Evolutionary conservation across 2,329 filamentous ascomycete species (phyloP).

Genomic region (Aspergillus pseudotamarii): DNA sequence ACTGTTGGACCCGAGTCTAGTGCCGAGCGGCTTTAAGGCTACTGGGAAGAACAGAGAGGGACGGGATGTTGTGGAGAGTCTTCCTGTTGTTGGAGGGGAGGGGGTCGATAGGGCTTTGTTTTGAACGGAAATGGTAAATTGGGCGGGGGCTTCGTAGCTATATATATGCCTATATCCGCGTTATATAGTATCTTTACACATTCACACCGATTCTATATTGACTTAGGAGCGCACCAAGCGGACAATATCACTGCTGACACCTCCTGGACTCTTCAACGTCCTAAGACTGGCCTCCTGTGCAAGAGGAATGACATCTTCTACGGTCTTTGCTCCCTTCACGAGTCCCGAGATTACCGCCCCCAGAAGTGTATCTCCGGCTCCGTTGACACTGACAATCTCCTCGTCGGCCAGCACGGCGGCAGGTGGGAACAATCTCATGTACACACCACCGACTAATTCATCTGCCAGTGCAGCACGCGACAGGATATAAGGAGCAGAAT

Average conservation of each 20-base stretch:
- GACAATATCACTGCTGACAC: constrained; percentile 57
- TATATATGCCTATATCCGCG: not conserved
- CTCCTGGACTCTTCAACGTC: constrained; percentile 74
- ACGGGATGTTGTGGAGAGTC: constrained; percentile 27
- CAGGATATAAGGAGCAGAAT: constrained; percentile 71
- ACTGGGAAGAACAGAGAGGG: constrained; percentile 32
- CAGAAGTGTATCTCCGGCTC: constrained; percentile 89
- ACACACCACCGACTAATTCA: constrained; percentile 73
- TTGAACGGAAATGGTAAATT: not conserved
- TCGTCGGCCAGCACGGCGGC: constrained; percentile 61
- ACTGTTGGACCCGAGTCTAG: constrained; percentile 56
- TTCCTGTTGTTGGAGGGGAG: constrained; percentile 41
- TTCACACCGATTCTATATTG: not conserved
- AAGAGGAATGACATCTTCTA: constrained; percentile 70
- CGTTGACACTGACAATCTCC: constrained; percentile 86
- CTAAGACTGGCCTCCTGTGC: constrained; percentile 81
- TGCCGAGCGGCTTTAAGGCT: constrained; percentile 50
- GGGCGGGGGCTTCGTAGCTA: too few species aligned
- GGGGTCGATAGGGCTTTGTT: constrained; percentile 27
- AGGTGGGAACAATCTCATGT: constrained; percentile 75
- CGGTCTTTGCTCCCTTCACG: constrained; percentile 52
- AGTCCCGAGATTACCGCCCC: constrained; percentile 82
- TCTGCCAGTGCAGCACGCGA: constrained; percentile 61
- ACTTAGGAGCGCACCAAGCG: constrained; percentile 15
- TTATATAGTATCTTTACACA: not conserved